phyloP scores from a whole-genome alignment of 2,329 filamentous ascomycete species.

The Alternaria brassicae region DNA sequence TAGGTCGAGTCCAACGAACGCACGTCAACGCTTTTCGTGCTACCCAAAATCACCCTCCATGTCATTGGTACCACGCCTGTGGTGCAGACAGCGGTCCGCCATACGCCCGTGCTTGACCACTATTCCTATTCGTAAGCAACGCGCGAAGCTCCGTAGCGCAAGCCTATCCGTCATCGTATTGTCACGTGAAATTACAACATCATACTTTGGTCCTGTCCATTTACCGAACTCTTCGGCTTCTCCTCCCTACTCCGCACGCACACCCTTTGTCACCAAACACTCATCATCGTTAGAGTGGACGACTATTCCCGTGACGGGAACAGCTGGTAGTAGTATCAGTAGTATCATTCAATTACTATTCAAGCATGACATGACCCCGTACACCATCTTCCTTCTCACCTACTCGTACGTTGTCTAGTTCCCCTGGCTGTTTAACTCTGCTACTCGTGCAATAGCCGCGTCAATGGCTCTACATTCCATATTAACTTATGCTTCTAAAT shows the following conservation, averaged over 20 bases:
- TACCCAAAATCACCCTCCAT: background rate
- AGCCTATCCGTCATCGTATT: background rate
- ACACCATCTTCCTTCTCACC: background rate
- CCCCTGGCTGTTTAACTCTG: background rate
- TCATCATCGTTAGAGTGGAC: background rate
- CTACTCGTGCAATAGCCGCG: background rate
- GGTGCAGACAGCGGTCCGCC: conserved; percentile 19
- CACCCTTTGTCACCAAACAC: background rate
- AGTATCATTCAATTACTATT: background rate
- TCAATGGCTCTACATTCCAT: background rate
- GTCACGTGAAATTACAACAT: background rate
- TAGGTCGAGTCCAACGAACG: conserved; percentile 6
- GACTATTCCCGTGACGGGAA: background rate
- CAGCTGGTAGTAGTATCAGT: too few relatives aligned
- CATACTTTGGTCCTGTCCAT: background rate
- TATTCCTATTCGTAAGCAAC: background rate
- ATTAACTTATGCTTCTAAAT: background rate
- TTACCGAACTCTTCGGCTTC: background rate
- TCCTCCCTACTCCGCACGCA: background rate
- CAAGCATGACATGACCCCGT: background rate
- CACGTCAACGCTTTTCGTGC: conserved; percentile 14
- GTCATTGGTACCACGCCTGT: conserved; percentile 15
- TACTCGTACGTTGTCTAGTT: background rate
- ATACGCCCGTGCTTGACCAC: conserved; percentile 13
- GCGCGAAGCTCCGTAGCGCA: conserved; percentile 3